These are phyloP conservation scores for Gossypium sturtianum DNA, from an alignment of 345 rosid species.

Conservation along the genomic window DNA sequence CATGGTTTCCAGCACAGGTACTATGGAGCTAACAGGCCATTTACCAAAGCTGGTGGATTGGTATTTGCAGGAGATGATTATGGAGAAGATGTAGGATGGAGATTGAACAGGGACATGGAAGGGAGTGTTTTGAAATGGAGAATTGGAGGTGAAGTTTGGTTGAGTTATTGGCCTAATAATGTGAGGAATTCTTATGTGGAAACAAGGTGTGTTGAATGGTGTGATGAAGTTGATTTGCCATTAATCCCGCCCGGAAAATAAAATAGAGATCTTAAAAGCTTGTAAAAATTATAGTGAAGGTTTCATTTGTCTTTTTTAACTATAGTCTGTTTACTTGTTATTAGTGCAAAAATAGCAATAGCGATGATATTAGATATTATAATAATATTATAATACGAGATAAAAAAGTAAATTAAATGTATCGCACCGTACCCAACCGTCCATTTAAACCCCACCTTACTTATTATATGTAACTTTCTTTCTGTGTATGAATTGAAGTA, in stretches of 20 bases:
- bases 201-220: constrained; percentile 83
- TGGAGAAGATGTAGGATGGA: constrained; percentile 67
- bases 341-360: too few species aligned
- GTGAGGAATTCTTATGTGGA: constrained; percentile 47
- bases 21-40: constrained; percentile 34
- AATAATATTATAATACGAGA: fast-evolving
- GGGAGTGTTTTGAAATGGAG: constrained; percentile 92
- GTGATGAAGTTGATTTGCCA: constrained; percentile 84
- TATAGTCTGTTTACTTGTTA: too few species aligned
- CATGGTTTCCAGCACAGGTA: constrained; percentile 9
- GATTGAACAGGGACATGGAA: constrained; percentile 84
- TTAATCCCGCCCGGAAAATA: constrained; percentile 36
- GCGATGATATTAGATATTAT: fast-evolving
- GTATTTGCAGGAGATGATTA: constrained; percentile 71
- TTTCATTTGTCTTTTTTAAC: too few species aligned
- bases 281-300: too few species aligned
- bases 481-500: too few species aligned
- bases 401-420: too few species aligned
- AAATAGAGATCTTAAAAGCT: not conserved
- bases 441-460: fast-evolving
- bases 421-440: fast-evolving
- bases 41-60: constrained; percentile 72
- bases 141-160: constrained; percentile 70
- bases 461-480: too few species aligned
- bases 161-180: constrained; percentile 65